Evolutionary conservation across 2,329 filamentous ascomycete species (phyloP), one percentile per base, ranked within the genome.

Genomic region (Aspergillus vadensis): DNA sequence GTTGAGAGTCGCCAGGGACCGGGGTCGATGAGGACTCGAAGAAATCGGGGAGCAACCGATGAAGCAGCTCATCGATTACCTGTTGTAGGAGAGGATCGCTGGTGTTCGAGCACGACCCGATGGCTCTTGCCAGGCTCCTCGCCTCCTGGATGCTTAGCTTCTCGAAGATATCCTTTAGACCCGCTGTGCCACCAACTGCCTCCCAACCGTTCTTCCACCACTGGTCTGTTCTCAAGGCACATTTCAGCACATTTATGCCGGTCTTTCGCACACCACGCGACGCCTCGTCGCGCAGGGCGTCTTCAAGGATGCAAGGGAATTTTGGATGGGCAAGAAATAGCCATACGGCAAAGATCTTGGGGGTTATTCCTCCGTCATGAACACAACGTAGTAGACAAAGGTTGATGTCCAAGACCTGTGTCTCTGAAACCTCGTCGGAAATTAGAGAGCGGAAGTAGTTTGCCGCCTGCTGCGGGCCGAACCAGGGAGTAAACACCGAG

Each of bases 121-220:
- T 36, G n/a, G 54, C 54, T 49, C n/a, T 48, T 8, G 54, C 39
- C n/a, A 56, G 25, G 6, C 6, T 9, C 39, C 48, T 48, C 1
- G 21, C 54, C 19, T 56, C 54, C n/a, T 49, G 21, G 5, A 56
- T 17, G 27, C 54, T 56, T 4, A 56, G n/a, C 54, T 36, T 49
- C 43, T 56, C 41, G 12, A 56, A 56, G 25, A 56, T 39, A 17
- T 49, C 54, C 19, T 43, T 10, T 8, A 43, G n/a, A 43, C 39
- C 39, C 1, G 17, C 39, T 19, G 39, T 9, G 15, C 39, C 39
- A 1, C 39, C 39, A 6, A 43, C 39, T 19, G 39, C n/a, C 5
- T 43, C n/a, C 39, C 39, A 43, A 12, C 39, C 39, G 8, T 9
- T 43, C 10, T 17, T n/a, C n/a, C 39, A 12, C 39, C 39, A 43